Evolutionary conservation across 2,329 filamentous ascomycete species (phyloP).

Genomic region (Aureobasidium sp.): DNA sequence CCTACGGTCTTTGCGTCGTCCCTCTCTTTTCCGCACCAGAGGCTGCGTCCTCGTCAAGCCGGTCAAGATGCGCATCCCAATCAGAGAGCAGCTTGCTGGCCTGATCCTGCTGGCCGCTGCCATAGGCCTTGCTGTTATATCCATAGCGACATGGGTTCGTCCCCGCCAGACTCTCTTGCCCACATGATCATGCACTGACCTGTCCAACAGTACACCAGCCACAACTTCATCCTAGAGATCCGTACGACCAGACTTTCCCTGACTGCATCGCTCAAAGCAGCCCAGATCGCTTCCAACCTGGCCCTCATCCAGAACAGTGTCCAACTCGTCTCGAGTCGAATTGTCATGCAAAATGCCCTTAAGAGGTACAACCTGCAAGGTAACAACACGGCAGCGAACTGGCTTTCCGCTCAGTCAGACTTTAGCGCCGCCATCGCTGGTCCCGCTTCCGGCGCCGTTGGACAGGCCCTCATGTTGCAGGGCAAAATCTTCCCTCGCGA

Average conservation of each 20-base stretch:
- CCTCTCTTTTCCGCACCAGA: background rate
- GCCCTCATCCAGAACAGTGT: constrained; percentile 71
- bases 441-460: constrained; percentile 32
- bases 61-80: constrained; percentile 71
- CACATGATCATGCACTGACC: constrained; percentile 11
- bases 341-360: constrained; percentile 48
- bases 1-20: background rate
- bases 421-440: constrained; percentile 63
- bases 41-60: background rate
- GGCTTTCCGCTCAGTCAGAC: constrained; percentile 55
- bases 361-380: constrained; percentile 45
- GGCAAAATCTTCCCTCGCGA: constrained; percentile 67
- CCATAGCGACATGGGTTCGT: constrained; percentile 60
- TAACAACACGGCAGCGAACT: constrained; percentile 54
- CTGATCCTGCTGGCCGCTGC: constrained; percentile 72
- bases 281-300: constrained; percentile 71
- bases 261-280: constrained; percentile 79
- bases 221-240: constrained; percentile 53
- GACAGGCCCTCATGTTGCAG: constrained; percentile 56
- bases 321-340: constrained; percentile 60
- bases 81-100: constrained; percentile 76
- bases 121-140: constrained; percentile 67
- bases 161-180: too few relatives aligned
- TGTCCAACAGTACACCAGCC: constrained; percentile 47
- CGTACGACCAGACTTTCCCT: constrained; percentile 57